Conservation (phyloP, 495 filamentous ascomycete species). For the Penicillium turbatum region DNA sequence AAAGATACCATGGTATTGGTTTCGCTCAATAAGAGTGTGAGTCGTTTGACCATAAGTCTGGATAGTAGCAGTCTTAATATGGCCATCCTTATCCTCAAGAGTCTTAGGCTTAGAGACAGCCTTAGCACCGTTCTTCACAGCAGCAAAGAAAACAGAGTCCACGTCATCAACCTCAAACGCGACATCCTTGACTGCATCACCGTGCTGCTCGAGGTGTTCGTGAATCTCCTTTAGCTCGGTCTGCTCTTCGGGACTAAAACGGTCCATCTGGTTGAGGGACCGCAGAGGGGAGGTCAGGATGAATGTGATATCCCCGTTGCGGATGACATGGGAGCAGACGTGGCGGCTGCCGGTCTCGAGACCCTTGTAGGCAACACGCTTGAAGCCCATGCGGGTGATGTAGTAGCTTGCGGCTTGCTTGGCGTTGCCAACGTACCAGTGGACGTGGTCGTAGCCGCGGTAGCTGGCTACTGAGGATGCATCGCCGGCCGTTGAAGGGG, state of each 20-base stretch:
- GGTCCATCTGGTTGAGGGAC: slow-evolving; percentile 45
- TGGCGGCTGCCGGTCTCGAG: slow-evolving; percentile 79
- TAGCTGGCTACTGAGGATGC: slow-evolving; percentile 49
- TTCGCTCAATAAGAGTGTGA: slow-evolving; percentile 74
- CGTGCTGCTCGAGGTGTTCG: slow-evolving; percentile 71
- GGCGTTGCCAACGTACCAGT: slow-evolving; percentile 94
- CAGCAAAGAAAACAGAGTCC: slow-evolving; percentile 64
- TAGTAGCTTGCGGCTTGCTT: slow-evolving; percentile 89
- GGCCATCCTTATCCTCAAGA: slow-evolving; percentile 43
- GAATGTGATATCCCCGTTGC: slow-evolving; percentile 73
- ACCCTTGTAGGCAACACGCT: slow-evolving; percentile 72
- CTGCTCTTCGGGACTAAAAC: slow-evolving; percentile 52
- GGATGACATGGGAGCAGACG: slow-evolving; percentile 74
- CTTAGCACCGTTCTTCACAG: slow-evolving; percentile 64
- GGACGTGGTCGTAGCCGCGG: slow-evolving; percentile 80
- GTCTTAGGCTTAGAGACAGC: slow-evolving; percentile 54
- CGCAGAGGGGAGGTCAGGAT: slow-evolving; percentile 79
- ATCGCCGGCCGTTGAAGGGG: slow-evolving; percentile 26
- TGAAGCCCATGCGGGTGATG: slow-evolving; percentile 78
- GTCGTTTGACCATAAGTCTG: slow-evolving; percentile 89
- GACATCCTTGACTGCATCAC: slow-evolving; percentile 88
- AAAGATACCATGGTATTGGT: slow-evolving; percentile 64
- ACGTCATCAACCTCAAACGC: slow-evolving; percentile 88
- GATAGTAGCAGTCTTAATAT: slow-evolving; percentile 68
- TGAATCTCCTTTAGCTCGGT: slow-evolving; percentile 63